Evolutionary conservation across 352 stramenopile genomes (phyloP), one percentile per base, ranked within the genome.

Genomic region (Pythium utonaiense): DNA sequence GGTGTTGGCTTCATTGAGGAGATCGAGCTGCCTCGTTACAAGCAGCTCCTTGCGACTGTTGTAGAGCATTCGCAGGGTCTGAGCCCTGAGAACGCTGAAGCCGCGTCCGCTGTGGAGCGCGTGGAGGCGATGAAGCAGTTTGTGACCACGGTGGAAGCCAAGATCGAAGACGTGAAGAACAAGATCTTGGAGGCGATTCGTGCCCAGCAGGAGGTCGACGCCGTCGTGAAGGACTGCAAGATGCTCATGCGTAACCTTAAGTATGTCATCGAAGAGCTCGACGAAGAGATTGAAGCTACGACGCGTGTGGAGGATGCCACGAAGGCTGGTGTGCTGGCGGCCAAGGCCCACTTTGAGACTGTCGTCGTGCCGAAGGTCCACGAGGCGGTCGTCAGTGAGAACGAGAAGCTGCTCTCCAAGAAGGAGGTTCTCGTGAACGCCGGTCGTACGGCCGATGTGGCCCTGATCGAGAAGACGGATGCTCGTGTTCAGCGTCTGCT

Each of bases 201-300:
- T 12, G 69, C 77, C 17, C 83, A 93, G 47, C 69, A 78, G 51
- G 74, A 91, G 51, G 74, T 95, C 13, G 84, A 93, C 42, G 78
- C 79, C 1, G 86, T 96, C 16, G 86, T 89, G 30, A 93, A 95
- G 70, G 87, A 95, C 59, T 88, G 78, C 71, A 93, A 91, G 64
- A 70, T 86, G 9, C 66, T 91, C 34, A 91, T 93, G 75, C 83
- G 84, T 41, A 92, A 89, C 56, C 77, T 96, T 38, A 94, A 93
- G 77, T 95, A 96, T 64, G 78, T 81, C 7, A 89, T 96, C 14
- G 85, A 93, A 63, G 80, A 92, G 57, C 88, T 96, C 78, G 87
- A 95, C 44, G 85, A 95, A 60, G 83, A 94, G 65, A 79, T 95
- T 19, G 83, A 91, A 59, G 78, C 80, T 4, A 78, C 78, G 19